Evolutionary conservation across 1,284 basidiomycete species (phyloP), one percentile per base, ranked within the genome.

Genomic region (Tilletia horrida): DNA sequence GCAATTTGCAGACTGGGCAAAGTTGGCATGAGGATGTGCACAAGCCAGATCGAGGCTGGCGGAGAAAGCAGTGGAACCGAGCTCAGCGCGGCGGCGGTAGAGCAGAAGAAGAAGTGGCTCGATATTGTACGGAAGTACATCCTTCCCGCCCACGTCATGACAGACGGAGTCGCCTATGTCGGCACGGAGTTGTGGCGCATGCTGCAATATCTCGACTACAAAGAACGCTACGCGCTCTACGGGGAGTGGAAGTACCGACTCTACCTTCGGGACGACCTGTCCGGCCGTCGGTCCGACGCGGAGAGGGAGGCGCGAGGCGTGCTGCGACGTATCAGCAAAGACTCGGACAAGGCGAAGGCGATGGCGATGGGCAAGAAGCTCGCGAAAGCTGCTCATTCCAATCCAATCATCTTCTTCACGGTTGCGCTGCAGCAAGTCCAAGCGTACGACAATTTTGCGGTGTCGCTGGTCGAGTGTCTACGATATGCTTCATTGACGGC

Each of bases 401-500:
- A 97, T 79, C 96, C 96, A 1, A 90, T 88, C 73, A 89, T 95
- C 64, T 89, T 98, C 75, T 98, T 97, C 84, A 84, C 87, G 16
- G 91, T 91, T 68, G 92, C 91, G 0, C 88, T 98, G 63, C 89
- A 90, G 73, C 96, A 98, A 83, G 90, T 97, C 68, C 94, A 94
- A 88, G 89, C 92, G 21, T 99, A 98, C 80, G 92, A 96, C 77
- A 99, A 97, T 82, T 85, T 98, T 70, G 92, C 92, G 18, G 87
- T 87, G 57, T 91, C 93, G 40, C 89, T 98, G 66, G 91, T 97
- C 45, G 92, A 93, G 73, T 89, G 90, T n/a, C 86, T 93, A 73
- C 87, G 91, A 78, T 96, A 91, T 83, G 55, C 29, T 13, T 9
- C 23, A 16, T 87, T 94, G 69, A 93, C 91, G 1, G 88, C 89